A percentile compares a stretch with the other conserved stretches of the same genome.
These are phyloP conservation scores for Saturnispora halmiae DNA, from an alignment of 805 yeast species.

Conservation along the genomic window DNA sequence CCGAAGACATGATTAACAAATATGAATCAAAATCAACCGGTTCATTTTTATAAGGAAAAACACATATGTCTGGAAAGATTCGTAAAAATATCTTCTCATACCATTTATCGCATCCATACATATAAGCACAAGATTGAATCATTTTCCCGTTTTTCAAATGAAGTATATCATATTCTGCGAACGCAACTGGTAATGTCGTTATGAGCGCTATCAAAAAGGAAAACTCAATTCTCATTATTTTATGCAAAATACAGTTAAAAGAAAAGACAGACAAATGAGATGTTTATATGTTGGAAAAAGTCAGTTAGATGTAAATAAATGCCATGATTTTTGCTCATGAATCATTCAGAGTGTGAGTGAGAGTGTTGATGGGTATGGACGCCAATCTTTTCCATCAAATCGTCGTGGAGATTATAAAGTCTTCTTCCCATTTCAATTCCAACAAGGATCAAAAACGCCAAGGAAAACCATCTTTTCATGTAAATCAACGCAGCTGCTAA, in stretches of 20 bases:
- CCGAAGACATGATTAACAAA: conserved; percentile 19
- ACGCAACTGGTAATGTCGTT: neutral
- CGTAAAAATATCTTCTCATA: neutral
- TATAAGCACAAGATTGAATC: conserved; percentile 27
- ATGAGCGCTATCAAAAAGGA: neutral
- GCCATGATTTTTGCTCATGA: no score
- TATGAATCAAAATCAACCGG: conserved; percentile 13
- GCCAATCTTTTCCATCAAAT: conserved; percentile 5
- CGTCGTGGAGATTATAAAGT: conserved; percentile 4
- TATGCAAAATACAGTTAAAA: no score
- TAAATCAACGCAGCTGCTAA: neutral
- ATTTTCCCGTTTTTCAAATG: conserved; percentile 16
- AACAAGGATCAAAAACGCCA: neutral
- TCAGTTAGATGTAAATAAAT: no score
- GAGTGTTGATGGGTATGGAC: conserved; percentile 1
- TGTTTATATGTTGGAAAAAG: no score
- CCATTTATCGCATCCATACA: conserved; percentile 20
- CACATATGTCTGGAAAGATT: neutral
- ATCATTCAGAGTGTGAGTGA: neutral
- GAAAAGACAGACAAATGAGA: no score
- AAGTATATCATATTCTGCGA: conserved; percentile 15
- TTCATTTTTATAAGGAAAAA: neutral
- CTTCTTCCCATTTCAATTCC: neutral
- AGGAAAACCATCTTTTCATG: neutral
- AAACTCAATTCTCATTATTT: neutral